Conservation (phyloP, 2,329 filamentous ascomycete genomes). For the Pseudogymnoascus sp. region DNA sequence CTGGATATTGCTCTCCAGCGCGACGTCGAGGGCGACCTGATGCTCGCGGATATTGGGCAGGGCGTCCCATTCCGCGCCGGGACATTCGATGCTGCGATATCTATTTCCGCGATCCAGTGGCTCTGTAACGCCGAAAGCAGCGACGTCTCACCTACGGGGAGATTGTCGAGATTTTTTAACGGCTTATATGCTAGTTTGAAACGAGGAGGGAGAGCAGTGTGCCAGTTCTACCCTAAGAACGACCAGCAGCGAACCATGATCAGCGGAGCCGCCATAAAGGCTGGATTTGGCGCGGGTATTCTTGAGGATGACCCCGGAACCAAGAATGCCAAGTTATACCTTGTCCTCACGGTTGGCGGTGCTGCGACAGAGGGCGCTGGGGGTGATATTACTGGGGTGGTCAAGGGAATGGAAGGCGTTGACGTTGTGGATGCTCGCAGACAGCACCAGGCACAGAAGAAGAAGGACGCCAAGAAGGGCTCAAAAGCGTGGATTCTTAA, state of each 20-base stretch:
- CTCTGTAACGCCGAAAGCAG: conserved; percentile 89
- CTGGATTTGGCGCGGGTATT: conserved; percentile 90
- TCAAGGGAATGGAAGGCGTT: conserved; percentile 80
- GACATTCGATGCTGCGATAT: conserved; percentile 88
- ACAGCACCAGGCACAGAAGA: conserved; percentile 38
- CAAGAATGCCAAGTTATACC: conserved; percentile 93
- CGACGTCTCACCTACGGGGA: conserved; percentile 70
- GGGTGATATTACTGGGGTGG: conserved; percentile 83
- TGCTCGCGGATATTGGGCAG: conserved; percentile 91
- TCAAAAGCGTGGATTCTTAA: conserved; percentile 75
- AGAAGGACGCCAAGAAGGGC: conserved; percentile 62
- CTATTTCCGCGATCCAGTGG: conserved; percentile 96
- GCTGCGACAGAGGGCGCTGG: conserved; percentile 39
- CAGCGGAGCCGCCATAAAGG: conserved; percentile 77
- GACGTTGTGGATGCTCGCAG: conserved; percentile 66
- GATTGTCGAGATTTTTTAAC: conserved; percentile 82
- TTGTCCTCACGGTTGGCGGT: conserved; percentile 83
- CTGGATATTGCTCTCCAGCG: conserved; percentile 87
- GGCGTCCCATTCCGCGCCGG: conserved; percentile 90
- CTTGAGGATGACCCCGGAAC: conserved; percentile 93
- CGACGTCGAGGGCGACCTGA: conserved; percentile 86
- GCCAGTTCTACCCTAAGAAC: conserved; percentile 98
- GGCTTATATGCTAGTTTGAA: conserved; percentile 78
- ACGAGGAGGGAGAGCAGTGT: conserved; percentile 81
- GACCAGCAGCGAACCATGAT: conserved; percentile 89